Evolutionary conservation across 1,284 basidiomycete species (phyloP).

Genomic region (Spongiforma sp.): DNA sequence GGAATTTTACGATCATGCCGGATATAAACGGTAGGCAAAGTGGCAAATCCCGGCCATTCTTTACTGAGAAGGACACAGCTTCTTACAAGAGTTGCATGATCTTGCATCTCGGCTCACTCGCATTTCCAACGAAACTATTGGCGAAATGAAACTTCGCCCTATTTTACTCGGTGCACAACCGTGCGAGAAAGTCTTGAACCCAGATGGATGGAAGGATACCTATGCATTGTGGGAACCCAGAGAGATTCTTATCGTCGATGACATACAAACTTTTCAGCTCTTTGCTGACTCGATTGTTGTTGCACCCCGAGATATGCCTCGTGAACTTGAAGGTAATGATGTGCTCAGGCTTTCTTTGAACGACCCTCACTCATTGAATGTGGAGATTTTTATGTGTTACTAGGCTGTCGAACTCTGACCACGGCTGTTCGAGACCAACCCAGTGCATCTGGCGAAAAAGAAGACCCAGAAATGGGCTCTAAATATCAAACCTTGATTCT

Average conservation of each 20-base stretch:
- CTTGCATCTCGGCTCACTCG: background rate
- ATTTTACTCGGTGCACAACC: conserved; percentile 2
- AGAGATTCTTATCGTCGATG: conserved; percentile 15
- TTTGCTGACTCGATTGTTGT: conserved; percentile 10
- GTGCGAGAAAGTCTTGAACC: background rate
- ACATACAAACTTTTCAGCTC: conserved; percentile 4
- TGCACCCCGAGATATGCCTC: conserved; percentile 9
- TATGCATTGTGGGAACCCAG: background rate
- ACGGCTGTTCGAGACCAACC: background rate
- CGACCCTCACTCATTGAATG: background rate
- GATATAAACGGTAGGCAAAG: background rate
- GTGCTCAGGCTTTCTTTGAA: background rate
- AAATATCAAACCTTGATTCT: conserved; percentile 1
- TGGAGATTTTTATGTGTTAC: conserved; percentile 1
- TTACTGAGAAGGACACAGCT: conserved; percentile 1
- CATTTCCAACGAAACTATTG: conserved; percentile 3
- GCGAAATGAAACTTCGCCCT: background rate
- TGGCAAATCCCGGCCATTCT: background rate
- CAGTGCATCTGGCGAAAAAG: background rate
- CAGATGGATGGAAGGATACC: background rate
- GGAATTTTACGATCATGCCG: conserved; percentile 3
- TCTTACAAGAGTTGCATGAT: conserved; percentile 1
- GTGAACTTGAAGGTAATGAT: conserved; percentile 12
- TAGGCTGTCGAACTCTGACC: conserved; percentile 5
- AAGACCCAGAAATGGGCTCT: background rate